Evolutionary conservation across 129 eudicot genomes (phyloP).

Genomic region (Chrysanthemum makinoi): DNA sequence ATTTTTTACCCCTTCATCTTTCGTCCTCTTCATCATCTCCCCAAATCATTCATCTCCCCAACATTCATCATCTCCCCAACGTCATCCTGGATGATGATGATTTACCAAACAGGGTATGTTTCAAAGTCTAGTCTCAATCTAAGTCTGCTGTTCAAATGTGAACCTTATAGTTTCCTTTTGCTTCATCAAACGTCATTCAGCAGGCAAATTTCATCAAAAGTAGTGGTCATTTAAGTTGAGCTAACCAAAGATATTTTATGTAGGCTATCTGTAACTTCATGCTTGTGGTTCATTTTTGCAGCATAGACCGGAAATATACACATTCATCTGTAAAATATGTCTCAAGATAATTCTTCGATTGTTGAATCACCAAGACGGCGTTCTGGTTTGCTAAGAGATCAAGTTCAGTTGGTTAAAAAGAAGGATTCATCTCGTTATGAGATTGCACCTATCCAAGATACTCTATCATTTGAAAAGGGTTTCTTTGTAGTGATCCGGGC

Average conservation of each 20-base stretch:
- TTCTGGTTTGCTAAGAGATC: slow-evolving; percentile 85
- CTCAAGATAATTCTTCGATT: slow-evolving; percentile 40
- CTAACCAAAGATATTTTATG: not conserved
- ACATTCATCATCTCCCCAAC: too few species aligned
- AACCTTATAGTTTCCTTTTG: not conserved
- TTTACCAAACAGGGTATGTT: too few species aligned
- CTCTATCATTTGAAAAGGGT: slow-evolving; percentile 89
- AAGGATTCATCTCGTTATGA: slow-evolving; percentile 82
- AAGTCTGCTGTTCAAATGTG: too few species aligned
- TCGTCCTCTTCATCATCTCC: too few species aligned
- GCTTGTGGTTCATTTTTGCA: slow-evolving; percentile 23
- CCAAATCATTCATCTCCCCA: too few species aligned
- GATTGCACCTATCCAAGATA: slow-evolving; percentile 73
- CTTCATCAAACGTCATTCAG: not conserved
- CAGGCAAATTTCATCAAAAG: not conserved
- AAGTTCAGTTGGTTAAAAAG: slow-evolving; percentile 81
- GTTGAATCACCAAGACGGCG: slow-evolving; percentile 78
- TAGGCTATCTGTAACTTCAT: not conserved
- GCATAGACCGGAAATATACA: slow-evolving; percentile 7
- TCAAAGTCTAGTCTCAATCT: too few species aligned
- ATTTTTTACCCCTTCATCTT: too few species aligned
- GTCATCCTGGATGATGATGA: too few species aligned
- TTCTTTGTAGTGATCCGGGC: slow-evolving; percentile 91
- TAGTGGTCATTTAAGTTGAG: not conserved
- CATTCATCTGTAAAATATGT: slow-evolving; percentile 36